These are phyloP conservation scores for Scedosporium minutisporum DNA, from an alignment of 2,329 filamentous ascomycete genomes.

Conservation along the genomic window DNA sequence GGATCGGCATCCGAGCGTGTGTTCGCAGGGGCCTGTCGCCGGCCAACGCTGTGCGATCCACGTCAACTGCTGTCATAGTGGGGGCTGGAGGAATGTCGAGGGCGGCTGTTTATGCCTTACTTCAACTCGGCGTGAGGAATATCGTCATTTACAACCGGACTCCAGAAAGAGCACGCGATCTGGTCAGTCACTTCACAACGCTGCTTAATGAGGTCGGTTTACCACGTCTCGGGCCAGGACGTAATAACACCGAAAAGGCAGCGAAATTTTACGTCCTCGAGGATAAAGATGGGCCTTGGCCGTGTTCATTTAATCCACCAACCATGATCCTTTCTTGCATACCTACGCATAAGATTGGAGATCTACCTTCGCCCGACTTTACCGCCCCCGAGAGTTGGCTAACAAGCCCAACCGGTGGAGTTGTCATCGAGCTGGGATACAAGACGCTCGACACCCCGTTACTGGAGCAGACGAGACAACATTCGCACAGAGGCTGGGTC, in stretches of 20 bases:
- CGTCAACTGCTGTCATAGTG: constrained; percentile 48
- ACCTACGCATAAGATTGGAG: constrained; percentile 57
- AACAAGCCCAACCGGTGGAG: constrained; percentile 61
- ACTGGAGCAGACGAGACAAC: constrained; percentile 53
- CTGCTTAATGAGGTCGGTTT: constrained; percentile 34
- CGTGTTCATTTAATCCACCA: constrained; percentile 54
- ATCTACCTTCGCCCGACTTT: constrained; percentile 58
- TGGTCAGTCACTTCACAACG: constrained; percentile 61
- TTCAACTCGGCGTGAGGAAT: constrained; percentile 66
- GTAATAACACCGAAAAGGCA: constrained; percentile 8
- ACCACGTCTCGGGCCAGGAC: constrained; percentile 30
- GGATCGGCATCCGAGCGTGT: constrained; percentile 68
- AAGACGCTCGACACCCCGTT: constrained; percentile 64
- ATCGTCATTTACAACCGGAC: constrained; percentile 70
- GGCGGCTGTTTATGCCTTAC: constrained; percentile 67
- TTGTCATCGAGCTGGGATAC: constrained; percentile 67
- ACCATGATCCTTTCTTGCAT: constrained; percentile 39
- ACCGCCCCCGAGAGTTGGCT: constrained; percentile 62
- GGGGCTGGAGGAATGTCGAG: constrained; percentile 69
- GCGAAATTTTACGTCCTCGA: constrained; percentile 48
- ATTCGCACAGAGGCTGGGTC: constrained; percentile 58
- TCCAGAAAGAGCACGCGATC: constrained; percentile 51
- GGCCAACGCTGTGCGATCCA: constrained; percentile 52
- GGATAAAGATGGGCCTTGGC: constrained; percentile 54
- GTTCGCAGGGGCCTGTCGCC: constrained; percentile 64